phyloP scores from a whole-genome alignment of 2,329 filamentous ascomycete genomes.

The Aspergillus ochraceus region DNA sequence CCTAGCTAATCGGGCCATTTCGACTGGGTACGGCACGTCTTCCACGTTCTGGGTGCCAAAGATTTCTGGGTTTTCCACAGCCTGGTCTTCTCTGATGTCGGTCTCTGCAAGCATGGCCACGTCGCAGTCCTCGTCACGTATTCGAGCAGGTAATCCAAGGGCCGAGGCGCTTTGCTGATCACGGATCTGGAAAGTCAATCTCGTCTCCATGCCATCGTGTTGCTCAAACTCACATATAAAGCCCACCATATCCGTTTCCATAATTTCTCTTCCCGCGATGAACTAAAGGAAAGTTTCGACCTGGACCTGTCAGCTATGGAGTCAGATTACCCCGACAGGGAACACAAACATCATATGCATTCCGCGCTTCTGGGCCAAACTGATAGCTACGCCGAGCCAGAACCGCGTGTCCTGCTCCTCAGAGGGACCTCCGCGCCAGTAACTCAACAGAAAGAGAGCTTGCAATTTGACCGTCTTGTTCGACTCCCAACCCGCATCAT shows the following conservation, averaged over 20 bases:
- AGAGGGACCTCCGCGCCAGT: constrained; percentile 53
- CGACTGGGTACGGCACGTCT: constrained; percentile 35
- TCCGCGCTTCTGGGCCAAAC: constrained; percentile 51
- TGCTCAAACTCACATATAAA: constrained; percentile 41
- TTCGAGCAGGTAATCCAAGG: constrained; percentile 47
- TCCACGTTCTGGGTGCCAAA: constrained; percentile 35
- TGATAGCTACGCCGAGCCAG: constrained; percentile 54
- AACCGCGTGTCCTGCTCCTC: constrained; percentile 52
- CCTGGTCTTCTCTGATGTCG: constrained; percentile 39
- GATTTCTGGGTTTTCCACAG: constrained; percentile 22
- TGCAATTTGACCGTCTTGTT: constrained; percentile 53
- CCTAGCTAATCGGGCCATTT: constrained; percentile 42
- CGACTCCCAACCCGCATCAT: constrained; percentile 55
- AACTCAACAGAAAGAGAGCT: constrained; percentile 56
- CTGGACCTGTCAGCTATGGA: constrained; percentile 13
- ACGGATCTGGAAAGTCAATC: constrained; percentile 34
- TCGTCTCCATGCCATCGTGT: neutral
- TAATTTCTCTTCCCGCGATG: constrained; percentile 36
- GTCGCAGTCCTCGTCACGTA: constrained; percentile 53
- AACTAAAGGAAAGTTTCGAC: constrained; percentile 32
- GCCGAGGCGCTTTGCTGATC: constrained; percentile 51
- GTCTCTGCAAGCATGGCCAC: constrained; percentile 38
- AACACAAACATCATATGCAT: constrained; percentile 35
- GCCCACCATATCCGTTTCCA: constrained; percentile 57
- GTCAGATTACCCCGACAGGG: neutral